These are phyloP conservation scores for Chloris gayana DNA, from an alignment of 176 grass and related monocot species.

Conservation along the genomic window DNA sequence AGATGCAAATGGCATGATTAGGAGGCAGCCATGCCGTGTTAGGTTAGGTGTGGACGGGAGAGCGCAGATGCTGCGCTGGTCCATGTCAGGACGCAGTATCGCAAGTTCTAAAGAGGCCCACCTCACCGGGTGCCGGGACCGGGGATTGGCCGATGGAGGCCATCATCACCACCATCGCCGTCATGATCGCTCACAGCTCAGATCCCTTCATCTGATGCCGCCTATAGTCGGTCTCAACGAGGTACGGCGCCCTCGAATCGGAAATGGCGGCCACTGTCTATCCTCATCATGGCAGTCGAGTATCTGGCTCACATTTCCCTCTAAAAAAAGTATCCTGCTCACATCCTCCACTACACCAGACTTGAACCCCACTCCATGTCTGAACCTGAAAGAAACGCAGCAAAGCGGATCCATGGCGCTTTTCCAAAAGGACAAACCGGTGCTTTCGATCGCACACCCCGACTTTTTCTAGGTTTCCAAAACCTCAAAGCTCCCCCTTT, in stretches of 20 bases:
- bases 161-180: constrained; percentile 30
- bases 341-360: constrained; percentile 23
- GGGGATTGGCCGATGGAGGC: constrained; percentile 34
- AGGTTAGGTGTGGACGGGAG: constrained; percentile 40
- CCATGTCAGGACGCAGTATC: constrained; percentile 46
- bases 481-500: constrained; percentile 19
- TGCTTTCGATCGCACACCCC: constrained; percentile 33
- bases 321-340: not conserved
- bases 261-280: constrained; percentile 35
- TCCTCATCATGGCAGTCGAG: constrained; percentile 24
- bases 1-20: not conserved
- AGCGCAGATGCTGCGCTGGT: constrained; percentile 39
- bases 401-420: constrained; percentile 29
- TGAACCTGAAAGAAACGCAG: not conserved
- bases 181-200: constrained; percentile 49
- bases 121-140: not conserved
- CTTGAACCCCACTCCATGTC: constrained; percentile 30
- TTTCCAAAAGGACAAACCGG: constrained; percentile 57
- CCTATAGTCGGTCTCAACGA: constrained; percentile 45
- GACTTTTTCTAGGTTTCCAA: constrained; percentile 35
- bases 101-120: constrained; percentile 49
- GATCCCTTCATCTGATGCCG: constrained; percentile 40
- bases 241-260: constrained; percentile 36
- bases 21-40: not conserved
- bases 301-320: not conserved